phyloP scores from a whole-genome alignment of 2,329 filamentous ascomycete genomes.

The Microcera coccophila region DNA sequence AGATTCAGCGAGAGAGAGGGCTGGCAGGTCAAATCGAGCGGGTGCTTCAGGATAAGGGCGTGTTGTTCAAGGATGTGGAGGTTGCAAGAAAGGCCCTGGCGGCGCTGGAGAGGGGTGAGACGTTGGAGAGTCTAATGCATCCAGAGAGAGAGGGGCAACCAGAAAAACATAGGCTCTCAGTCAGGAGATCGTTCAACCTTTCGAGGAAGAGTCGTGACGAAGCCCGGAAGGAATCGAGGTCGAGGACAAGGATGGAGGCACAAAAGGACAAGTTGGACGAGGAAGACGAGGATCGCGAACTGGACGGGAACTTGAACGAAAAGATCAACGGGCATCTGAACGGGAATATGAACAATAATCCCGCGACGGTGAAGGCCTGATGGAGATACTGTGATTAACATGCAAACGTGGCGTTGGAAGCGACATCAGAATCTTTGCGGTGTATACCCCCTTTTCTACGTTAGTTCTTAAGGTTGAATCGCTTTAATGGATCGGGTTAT shows the following conservation, averaged over 20 bases:
- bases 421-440: neutral
- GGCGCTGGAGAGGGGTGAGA: conserved; percentile 43
- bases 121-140: conserved; percentile 24
- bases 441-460: neutral
- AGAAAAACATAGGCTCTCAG: conserved; percentile 16
- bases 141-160: conserved; percentile 10
- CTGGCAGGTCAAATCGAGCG: conserved; percentile 35
- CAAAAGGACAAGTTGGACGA: neutral
- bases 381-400: too few relatives aligned
- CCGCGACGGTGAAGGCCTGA: too few relatives aligned
- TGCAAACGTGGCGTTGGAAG: neutral
- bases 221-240: neutral
- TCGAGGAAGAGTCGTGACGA: conserved; percentile 4
- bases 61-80: conserved; percentile 48
- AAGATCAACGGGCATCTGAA: too few relatives aligned
- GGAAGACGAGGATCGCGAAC: neutral
- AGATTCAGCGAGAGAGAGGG: conserved; percentile 35
- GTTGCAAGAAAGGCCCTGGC: conserved; percentile 44
- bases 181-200: conserved; percentile 17
- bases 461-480: neutral
- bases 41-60: conserved; percentile 24
- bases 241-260: too few relatives aligned
- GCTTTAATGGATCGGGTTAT: too few relatives aligned
- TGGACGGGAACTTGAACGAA: too few relatives aligned
- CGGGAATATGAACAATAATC: too few relatives aligned